These are phyloP conservation scores for Aspergillus leporis DNA, from an alignment of 495 filamentous ascomycete species.

Conservation along the genomic window DNA sequence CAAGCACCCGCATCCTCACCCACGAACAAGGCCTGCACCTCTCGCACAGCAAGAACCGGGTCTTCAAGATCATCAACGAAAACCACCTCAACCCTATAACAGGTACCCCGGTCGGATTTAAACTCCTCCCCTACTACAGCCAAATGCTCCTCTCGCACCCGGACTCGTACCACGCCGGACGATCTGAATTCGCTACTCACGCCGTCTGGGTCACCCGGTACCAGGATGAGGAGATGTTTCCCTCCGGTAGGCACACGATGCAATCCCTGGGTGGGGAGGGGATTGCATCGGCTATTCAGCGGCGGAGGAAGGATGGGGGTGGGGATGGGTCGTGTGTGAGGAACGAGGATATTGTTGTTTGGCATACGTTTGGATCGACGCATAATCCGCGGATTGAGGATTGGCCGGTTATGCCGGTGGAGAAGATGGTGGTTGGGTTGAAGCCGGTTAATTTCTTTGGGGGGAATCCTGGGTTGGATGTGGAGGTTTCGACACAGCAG, in stretches of 20 bases:
- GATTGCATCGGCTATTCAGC: constrained; percentile 20
- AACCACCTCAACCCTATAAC: constrained; percentile 67
- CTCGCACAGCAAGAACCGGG: constrained; percentile 56
- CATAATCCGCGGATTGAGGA: constrained; percentile 62
- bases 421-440: constrained; percentile 50
- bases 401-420: constrained; percentile 63
- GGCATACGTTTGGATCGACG: constrained; percentile 60
- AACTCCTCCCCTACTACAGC: constrained; percentile 67
- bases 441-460: constrained; percentile 76
- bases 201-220: constrained; percentile 80
- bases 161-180: constrained; percentile 65
- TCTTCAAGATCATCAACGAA: constrained; percentile 83
- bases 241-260: constrained; percentile 81
- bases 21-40: constrained; percentile 64
- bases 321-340: constrained; percentile 39
- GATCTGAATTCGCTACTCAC: constrained; percentile 77
- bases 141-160: constrained; percentile 78
- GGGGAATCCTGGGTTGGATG: constrained; percentile 59
- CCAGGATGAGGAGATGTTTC: constrained; percentile 73
- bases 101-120: constrained; percentile 73
- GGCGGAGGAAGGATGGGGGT: constrained; percentile 8
- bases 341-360: constrained; percentile 50
- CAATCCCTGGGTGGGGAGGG: constrained; percentile 64
- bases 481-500: constrained; percentile 32
- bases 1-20: constrained; percentile 52